These are phyloP conservation scores for Blastobotrys serpentis DNA, from an alignment of 1,139 yeast species.

Conservation along the genomic window DNA sequence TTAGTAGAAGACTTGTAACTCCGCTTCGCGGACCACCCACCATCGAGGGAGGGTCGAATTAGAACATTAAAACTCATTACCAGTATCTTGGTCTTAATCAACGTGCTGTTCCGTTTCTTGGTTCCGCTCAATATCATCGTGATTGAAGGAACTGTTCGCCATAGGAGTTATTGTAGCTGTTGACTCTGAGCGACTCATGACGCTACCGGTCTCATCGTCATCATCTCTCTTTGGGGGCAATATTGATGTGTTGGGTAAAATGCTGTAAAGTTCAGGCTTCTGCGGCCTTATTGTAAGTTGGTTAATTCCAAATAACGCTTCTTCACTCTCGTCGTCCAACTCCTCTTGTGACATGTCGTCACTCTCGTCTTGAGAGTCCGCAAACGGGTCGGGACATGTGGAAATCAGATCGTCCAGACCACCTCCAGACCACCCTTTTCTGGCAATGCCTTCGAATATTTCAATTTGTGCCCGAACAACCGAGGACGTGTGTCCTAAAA, in stretches of 20 bases:
- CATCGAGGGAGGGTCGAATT: too few relatives aligned
- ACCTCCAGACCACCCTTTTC: slow-evolving; percentile 85
- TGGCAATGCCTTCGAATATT: slow-evolving; percentile 74
- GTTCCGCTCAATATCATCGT: too few relatives aligned
- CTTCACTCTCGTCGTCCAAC: slow-evolving; percentile 44
- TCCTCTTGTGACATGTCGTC: slow-evolving; percentile 41
- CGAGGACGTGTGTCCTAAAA: slow-evolving; percentile 59
- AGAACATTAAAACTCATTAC: too few relatives aligned
- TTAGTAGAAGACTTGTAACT: too few relatives aligned
- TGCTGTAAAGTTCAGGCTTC: slow-evolving; percentile 26
- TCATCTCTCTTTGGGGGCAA: slow-evolving; percentile 25
- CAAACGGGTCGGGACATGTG: slow-evolving; percentile 46
- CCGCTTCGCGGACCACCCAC: too few relatives aligned
- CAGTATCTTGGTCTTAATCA: too few relatives aligned
- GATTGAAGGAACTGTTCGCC: neutral
- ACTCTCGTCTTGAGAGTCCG: slow-evolving; percentile 29
- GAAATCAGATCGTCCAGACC: slow-evolving; percentile 66
- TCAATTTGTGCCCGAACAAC: slow-evolving; percentile 77
- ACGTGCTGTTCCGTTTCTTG: too few relatives aligned
- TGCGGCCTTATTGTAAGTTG: neutral
- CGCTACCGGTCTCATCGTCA: neutral
- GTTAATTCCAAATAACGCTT: slow-evolving; percentile 12
- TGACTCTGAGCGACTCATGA: neutral
- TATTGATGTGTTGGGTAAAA: slow-evolving; percentile 31
- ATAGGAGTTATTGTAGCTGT: neutral